These are phyloP conservation scores for Venturia aucupariae DNA, from an alignment of 2,329 filamentous ascomycete species.

Conservation along the genomic window DNA sequence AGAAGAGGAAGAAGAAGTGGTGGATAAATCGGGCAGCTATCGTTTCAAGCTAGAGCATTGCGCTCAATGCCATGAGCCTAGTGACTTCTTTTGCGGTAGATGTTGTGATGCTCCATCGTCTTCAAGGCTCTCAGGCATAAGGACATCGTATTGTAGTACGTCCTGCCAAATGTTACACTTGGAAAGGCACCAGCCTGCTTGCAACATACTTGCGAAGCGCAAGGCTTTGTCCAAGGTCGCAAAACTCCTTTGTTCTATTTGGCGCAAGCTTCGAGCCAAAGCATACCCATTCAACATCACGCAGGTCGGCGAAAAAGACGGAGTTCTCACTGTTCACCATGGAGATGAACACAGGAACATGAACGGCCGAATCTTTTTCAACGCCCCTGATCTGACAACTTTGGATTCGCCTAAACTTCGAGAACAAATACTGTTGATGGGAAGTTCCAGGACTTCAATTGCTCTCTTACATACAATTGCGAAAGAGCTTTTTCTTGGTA, in stretches of 20 bases:
- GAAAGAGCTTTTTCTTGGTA: not conserved
- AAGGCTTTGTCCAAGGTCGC: not conserved
- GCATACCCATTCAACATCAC: not conserved
- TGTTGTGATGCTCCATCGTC: not conserved
- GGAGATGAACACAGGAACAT: not conserved
- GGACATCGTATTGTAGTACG: not conserved
- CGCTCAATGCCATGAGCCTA: not conserved
- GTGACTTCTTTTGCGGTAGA: not conserved
- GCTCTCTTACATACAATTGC: not conserved
- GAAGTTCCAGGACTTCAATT: not conserved
- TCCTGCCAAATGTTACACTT: not conserved
- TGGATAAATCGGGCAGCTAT: not conserved
- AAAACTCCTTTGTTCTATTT: not conserved
- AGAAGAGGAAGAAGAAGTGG: not conserved
- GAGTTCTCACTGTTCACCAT: not conserved
- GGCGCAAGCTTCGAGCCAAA: not conserved
- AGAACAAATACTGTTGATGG: not conserved
- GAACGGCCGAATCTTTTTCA: not conserved
- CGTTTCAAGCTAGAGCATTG: not conserved
- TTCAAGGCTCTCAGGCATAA: not conserved
- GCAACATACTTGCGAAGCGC: not conserved
- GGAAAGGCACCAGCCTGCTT: not conserved
- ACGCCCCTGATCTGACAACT: not conserved
- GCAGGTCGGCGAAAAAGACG: not conserved
- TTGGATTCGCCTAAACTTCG: not conserved